Base-by-base conservation (phyloP, 148 eudicot genomes). In the Rhododendron griersonianum region DNA sequence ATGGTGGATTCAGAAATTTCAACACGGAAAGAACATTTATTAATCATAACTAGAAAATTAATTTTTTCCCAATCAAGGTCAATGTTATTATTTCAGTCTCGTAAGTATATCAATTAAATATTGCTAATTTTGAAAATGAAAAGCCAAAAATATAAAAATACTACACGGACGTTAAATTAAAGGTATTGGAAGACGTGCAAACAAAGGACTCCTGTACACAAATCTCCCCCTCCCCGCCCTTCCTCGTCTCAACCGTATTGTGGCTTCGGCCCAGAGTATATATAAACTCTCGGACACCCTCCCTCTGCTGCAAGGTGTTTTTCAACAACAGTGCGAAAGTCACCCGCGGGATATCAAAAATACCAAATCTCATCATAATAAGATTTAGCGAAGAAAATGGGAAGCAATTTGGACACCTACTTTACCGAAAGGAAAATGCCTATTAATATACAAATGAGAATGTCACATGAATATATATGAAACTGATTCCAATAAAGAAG, bases 401-500 rank as follows among this genome's bases (percentile, higher is more conserved):
- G 71, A 47, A 78, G 81, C 81, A 79, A 48, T 48, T 11, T 45
- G 57, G 8, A 81, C 2, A 28, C 69, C 1, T 3, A 33, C 63
- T 81, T 55, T 19, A 55, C 33, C 16, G 15, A 39, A 55, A 16
- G 23, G 59, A 55, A 30, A 30, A 13, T 15, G 82, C 39, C 65
- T 78, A 18, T 28, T 3, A 7, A 50, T 81, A 19, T 80, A 86
- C 84, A 80, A 47, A 63, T 47, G 84, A 67, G 48, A 86, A 74
- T 67, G 41, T 25, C 67, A 4, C 15, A 77, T 44, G 59, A 41
- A 37, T n/a, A 23, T 78, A 30, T 41, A 41, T 41, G 45, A 55
- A 33, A 85, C 37, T 37, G 28, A 44, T 15, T 83, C 74, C 19
- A 53, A 81, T 18, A 51, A 81, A 30, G 39, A 81, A 53, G 9